phyloP scores from a whole-genome alignment of 495 filamentous ascomycete genomes.

The Penicillium paxilli region DNA sequence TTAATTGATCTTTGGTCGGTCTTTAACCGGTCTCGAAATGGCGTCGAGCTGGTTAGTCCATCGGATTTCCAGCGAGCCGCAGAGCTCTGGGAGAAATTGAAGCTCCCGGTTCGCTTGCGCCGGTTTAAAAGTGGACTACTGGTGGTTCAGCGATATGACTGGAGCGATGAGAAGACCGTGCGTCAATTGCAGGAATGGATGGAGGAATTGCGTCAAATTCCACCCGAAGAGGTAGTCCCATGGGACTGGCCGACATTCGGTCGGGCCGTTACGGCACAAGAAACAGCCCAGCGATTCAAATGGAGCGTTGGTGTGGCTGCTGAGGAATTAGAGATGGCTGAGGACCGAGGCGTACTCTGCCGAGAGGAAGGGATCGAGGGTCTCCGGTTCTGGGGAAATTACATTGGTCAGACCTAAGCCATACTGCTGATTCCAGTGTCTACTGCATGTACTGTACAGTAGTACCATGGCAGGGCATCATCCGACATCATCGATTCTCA shows the following conservation, averaged over 20 bases:
- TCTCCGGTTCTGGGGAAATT: slow-evolving; percentile 79
- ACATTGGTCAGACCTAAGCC: slow-evolving; percentile 28
- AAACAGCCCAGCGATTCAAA: slow-evolving; percentile 85
- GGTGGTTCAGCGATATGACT: slow-evolving; percentile 85
- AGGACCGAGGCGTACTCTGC: slow-evolving; percentile 79
- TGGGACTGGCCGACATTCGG: slow-evolving; percentile 82
- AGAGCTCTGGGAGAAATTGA: slow-evolving; percentile 82
- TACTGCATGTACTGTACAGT: too few species aligned
- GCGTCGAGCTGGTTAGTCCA: slow-evolving; percentile 92
- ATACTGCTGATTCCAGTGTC: too few species aligned
- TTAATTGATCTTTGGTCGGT: slow-evolving; percentile 96
- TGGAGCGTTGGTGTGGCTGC: slow-evolving; percentile 98
- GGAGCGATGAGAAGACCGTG: slow-evolving; percentile 90
- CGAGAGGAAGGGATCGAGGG: slow-evolving; percentile 84
- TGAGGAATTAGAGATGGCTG: slow-evolving; percentile 97
- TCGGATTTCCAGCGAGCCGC: slow-evolving; percentile 90
- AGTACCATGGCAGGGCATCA: background rate
- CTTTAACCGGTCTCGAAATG: slow-evolving; percentile 93
- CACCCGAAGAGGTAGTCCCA: slow-evolving; percentile 59
- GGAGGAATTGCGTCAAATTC: slow-evolving; percentile 63
- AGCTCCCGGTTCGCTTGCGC: slow-evolving; percentile 80
- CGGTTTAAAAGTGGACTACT: slow-evolving; percentile 89
- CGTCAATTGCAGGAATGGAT: slow-evolving; percentile 75
- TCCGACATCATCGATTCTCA: background rate
- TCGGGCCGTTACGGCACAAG: slow-evolving; percentile 83